Evolutionary conservation across 225 moss, liverwort and hornwort genomes (phyloP).

Genomic region (Straminergon stramineum): DNA sequence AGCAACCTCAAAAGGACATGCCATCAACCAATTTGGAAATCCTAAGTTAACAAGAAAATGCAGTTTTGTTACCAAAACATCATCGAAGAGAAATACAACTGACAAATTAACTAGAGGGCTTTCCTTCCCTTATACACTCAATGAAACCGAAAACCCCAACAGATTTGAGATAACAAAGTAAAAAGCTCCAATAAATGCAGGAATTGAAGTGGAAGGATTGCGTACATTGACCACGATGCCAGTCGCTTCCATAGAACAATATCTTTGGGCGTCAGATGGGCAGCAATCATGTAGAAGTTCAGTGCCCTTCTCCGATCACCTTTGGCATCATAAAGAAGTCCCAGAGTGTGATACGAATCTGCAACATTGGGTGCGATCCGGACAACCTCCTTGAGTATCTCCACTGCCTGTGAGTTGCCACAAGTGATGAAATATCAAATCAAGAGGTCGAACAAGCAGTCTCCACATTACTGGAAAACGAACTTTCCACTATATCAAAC

Average conservation of each 20-base stretch:
- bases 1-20: neutral
- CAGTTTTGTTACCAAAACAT: neutral
- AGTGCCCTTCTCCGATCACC: constrained; percentile 92
- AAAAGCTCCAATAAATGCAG: neutral
- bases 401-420: constrained; percentile 64
- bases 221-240: constrained; percentile 97
- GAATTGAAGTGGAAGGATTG: neutral
- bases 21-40: neutral
- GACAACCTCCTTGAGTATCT: constrained; percentile 90
- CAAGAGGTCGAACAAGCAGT: neutral
- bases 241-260: constrained; percentile 93
- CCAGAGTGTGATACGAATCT: constrained; percentile 95
- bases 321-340: constrained; percentile 93
- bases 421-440: neutral
- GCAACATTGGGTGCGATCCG: constrained; percentile 90
- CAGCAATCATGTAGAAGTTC: constrained; percentile 99
- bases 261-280: constrained; percentile 93
- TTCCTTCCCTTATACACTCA: neutral
- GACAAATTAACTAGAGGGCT: neutral
- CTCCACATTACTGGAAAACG: neutral
- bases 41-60: neutral
- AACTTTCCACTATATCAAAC: neutral
- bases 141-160: neutral
- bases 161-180: neutral
- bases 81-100: neutral